A percentile compares a stretch with the other conserved stretches of the same genome.
Conservation (phyloP, 768 basidiomycete genomes). For the Rhizopogon vinicolor region DNA sequence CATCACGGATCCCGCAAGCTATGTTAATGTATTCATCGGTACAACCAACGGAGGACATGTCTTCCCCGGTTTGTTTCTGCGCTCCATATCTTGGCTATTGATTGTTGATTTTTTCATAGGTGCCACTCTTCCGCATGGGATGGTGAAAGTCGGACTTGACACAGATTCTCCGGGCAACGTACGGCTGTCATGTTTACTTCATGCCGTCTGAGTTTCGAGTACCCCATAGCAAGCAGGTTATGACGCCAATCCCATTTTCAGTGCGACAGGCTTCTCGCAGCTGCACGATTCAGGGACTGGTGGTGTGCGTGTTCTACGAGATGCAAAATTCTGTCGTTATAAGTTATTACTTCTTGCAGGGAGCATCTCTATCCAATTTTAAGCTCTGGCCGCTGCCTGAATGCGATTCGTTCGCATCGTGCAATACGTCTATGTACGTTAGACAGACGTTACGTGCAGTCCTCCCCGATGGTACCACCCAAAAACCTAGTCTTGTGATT, state of each 20-base stretch:
- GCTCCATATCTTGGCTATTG: background rate
- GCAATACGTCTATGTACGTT: constrained; percentile 40
- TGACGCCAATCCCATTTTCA: constrained; percentile 28
- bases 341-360: constrained; percentile 1
- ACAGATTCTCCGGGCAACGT: constrained; percentile 62
- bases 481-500: background rate
- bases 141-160: constrained; percentile 66
- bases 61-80: constrained; percentile 46
- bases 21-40: constrained; percentile 60
- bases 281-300: constrained; percentile 52
- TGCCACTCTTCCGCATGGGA: constrained; percentile 63
- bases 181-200: constrained; percentile 9
- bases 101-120: constrained; percentile 27
- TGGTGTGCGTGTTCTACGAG: constrained; percentile 35
- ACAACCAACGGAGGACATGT: constrained; percentile 62
- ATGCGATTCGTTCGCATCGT: constrained; percentile 50
- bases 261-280: constrained; percentile 56
- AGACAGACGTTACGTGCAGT: constrained; percentile 46
- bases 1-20: constrained; percentile 9
- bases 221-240: constrained; percentile 33
- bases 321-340: background rate
- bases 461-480: constrained; percentile 40
- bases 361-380: constrained; percentile 53
- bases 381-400: constrained; percentile 52
- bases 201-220: background rate